Percentiles rank a stretch among this genome's conserved stretches.
Evolutionary conservation across 495 filamentous ascomycete species (phyloP).

Genomic region (Tuber melanosporum): DNA sequence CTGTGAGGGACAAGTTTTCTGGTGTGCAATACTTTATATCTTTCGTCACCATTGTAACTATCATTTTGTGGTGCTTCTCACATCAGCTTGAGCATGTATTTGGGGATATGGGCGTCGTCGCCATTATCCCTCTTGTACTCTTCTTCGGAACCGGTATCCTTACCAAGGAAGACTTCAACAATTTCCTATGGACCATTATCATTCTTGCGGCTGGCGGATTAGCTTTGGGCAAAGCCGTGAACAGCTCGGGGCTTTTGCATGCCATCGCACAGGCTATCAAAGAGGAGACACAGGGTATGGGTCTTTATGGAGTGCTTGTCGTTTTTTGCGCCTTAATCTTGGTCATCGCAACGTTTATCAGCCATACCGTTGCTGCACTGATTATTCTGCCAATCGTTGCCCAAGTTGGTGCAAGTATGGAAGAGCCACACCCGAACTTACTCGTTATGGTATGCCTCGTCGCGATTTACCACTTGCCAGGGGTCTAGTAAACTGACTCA

Average conservation of each 20-base stretch:
- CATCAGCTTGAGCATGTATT: constrained; percentile 82
- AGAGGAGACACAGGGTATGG: constrained; percentile 62
- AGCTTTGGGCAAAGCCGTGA: constrained; percentile 89
- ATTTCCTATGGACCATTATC: constrained; percentile 99
- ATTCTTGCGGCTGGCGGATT: constrained; percentile 93
- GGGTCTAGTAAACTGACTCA: background rate
- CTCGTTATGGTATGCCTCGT: constrained; percentile 69
- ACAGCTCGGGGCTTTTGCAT: constrained; percentile 84
- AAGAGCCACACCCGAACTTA: constrained; percentile 84
- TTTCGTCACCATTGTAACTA: constrained; percentile 75
- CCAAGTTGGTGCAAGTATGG: constrained; percentile 75
- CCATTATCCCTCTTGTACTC: constrained; percentile 87
- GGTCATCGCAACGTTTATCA: constrained; percentile 96
- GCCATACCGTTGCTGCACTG: constrained; percentile 90
- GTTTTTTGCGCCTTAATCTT: constrained; percentile 81
- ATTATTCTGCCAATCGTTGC: constrained; percentile 90
- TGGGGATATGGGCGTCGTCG: constrained; percentile 97
- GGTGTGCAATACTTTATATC: constrained; percentile 91
- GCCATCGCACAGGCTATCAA: constrained; percentile 76
- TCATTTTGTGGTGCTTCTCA: constrained; percentile 83
- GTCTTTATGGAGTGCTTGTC: constrained; percentile 78
- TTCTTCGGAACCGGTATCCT: constrained; percentile 98
- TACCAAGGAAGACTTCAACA: constrained; percentile 99
- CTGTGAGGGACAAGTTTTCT: constrained; percentile 78
- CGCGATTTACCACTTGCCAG: constrained; percentile 23